Conservation (phyloP, 2,329 filamentous ascomycete species). For the Chaetomium globosum region DNA sequence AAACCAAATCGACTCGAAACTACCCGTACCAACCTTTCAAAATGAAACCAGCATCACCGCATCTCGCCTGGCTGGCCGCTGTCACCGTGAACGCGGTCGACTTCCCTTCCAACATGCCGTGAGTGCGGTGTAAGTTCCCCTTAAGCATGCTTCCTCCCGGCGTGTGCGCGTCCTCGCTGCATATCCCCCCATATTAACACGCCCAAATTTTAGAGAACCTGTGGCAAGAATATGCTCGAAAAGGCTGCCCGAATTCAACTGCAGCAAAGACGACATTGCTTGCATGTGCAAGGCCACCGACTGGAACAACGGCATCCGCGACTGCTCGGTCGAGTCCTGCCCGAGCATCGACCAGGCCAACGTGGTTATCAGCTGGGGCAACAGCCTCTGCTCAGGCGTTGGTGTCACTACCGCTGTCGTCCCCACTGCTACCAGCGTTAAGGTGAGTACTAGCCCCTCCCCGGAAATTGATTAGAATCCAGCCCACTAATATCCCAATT, state of each 20-base stretch:
- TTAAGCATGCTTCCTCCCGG: neutral
- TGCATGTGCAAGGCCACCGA: slow-evolving; percentile 54
- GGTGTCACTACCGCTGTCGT: slow-evolving; percentile 41
- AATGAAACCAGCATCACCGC: slow-evolving; percentile 51
- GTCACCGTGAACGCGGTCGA: slow-evolving; percentile 48
- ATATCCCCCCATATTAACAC: neutral
- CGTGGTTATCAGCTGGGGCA: slow-evolving; percentile 46
- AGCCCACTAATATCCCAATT: neutral
- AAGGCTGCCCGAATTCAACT: slow-evolving; percentile 52
- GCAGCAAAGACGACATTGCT: slow-evolving; percentile 45
- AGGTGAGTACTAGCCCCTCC: slow-evolving; percentile 22
- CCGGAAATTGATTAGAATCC: neutral
- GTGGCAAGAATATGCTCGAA: slow-evolving; percentile 55
- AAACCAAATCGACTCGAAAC: neutral
- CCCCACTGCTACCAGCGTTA: slow-evolving; percentile 12
- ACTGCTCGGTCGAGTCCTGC: slow-evolving; percentile 54
- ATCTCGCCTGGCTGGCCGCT: slow-evolving; percentile 47
- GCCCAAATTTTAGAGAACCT: slow-evolving; percentile 47
- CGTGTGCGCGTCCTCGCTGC: neutral
- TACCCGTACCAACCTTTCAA: slow-evolving; percentile 39
- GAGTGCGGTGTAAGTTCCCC: slow-evolving; percentile 55
- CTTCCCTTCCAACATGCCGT: slow-evolving; percentile 47
- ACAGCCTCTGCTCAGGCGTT: slow-evolving; percentile 45
- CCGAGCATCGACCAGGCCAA: slow-evolving; percentile 40
- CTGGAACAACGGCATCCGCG: slow-evolving; percentile 55